Percentiles rank a stretch among this genome's conserved stretches.
Evolutionary conservation across 129 eudicot species (phyloP).

Genomic region (Logfia minima): DNA sequence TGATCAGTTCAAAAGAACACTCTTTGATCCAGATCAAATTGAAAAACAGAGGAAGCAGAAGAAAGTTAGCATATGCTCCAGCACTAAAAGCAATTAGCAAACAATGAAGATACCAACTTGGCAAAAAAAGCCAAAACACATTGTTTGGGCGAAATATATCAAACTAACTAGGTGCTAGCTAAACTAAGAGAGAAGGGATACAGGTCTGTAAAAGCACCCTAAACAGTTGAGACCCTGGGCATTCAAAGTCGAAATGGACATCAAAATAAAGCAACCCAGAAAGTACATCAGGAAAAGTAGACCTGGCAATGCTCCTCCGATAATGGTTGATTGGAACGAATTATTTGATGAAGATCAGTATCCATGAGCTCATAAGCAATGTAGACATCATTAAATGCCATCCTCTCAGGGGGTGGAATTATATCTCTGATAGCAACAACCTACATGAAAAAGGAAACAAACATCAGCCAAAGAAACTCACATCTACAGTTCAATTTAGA

Average conservation of each 20-base stretch:
- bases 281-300: conserved; percentile 20
- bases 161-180: conserved; percentile 2
- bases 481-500: conserved; percentile 10
- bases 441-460: conserved; percentile 41
- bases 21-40: conserved; percentile 12
- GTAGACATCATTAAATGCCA: conserved; percentile 73
- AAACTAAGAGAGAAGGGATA: neutral
- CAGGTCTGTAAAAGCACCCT: neutral
- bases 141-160: neutral
- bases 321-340: conserved; percentile 72
- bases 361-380: conserved; percentile 91
- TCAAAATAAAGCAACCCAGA: conserved; percentile 15
- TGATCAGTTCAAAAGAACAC: neutral
- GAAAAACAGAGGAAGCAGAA: neutral
- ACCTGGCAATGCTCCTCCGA: conserved; percentile 97
- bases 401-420: conserved; percentile 78
- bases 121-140: neutral
- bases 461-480: conserved; percentile 21
- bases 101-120: neutral
- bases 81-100: neutral
- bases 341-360: conserved; percentile 89
- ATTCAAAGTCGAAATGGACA: conserved; percentile 10
- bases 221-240: neutral
- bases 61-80: conserved; percentile 18
- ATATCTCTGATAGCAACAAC: conserved; percentile 85